Base-by-base conservation (phyloP, 1,284 basidiomycete genomes). In the Boletellus sp. region DNA sequence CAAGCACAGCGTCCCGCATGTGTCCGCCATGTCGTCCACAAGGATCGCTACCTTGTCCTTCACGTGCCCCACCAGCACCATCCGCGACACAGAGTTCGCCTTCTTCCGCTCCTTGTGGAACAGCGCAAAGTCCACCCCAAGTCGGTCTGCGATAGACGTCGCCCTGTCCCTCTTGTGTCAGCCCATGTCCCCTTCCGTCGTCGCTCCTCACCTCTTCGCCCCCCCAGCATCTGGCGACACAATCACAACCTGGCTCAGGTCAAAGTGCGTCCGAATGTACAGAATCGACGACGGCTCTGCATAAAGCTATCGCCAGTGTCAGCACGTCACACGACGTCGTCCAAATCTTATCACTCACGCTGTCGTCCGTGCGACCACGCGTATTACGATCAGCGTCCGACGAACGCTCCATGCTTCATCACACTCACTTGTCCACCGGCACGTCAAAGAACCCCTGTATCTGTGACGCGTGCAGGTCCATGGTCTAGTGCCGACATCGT, bases 1-100 rank as follows among this genome's bases (percentile, higher is more conserved):
- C 37, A 97, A 80, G 61, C 93, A 94, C 50, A 99, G 81, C 52
- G 97, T 99, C 40, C 97, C 97, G 68, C 97, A 99, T 39, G 97
- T 99, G 72, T 99, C 97, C 47, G 97, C 94, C 97, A 99, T 99
- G 76, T 99, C 97, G 79, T 99, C 97, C 47, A 99, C 95, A n/a
- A 99, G 80, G 57, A 99, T 93, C 51, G 96, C 97, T 40, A 89
- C 81, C 76, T 99, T 99, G 71, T 87, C 93, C 64, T 85, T 85
- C 58, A 96, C 95, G 63, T 90, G 85, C 6, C 97, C 97, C 54
- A 99, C 97, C 47, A 99, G 85, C 44, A 99, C 86, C 97, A 99
- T 99, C 53, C 97, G 87, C 47, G 95, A 97, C 19, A 99, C 96
- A 65, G 98, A 93, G 74, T 98, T 99, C 37, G 96, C 97, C 79